These are phyloP conservation scores for Termitomyces eurrhizus DNA, from an alignment of 768 basidiomycete species.

Conservation along the genomic window DNA sequence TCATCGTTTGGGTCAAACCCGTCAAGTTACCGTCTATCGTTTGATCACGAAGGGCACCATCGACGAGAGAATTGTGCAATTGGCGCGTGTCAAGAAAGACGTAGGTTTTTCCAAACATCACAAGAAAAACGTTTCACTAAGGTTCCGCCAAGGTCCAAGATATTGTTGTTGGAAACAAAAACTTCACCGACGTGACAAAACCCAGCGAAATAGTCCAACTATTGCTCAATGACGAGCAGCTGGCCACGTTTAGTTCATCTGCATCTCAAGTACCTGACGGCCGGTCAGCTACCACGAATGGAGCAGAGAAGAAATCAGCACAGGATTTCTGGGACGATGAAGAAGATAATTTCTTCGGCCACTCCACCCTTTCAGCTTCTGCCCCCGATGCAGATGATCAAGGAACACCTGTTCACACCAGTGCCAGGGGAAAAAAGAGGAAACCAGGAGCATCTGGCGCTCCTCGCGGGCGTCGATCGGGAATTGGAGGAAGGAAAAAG, in stretches of 20 bases:
- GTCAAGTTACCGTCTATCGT: slow-evolving; percentile 95
- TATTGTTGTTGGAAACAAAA: slow-evolving; percentile 97
- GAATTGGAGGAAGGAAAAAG: slow-evolving; percentile 31
- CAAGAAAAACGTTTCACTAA: slow-evolving; percentile 4
- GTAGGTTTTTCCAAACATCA: slow-evolving; percentile 37
- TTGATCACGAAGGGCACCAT: slow-evolving; percentile 92
- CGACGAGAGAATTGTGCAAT: slow-evolving; percentile 94
- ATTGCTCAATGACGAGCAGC: slow-evolving; percentile 90
- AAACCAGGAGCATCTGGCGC: slow-evolving; percentile 31
- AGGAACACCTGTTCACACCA: slow-evolving; percentile 23
- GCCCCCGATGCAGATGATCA: slow-evolving; percentile 32
- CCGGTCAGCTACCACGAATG: slow-evolving; percentile 24
- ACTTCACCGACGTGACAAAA: slow-evolving; percentile 87
- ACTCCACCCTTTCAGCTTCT: slow-evolving; percentile 31
- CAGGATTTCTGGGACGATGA: slow-evolving; percentile 85
- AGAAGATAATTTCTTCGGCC: slow-evolving; percentile 83
- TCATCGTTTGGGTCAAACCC: slow-evolving; percentile 93
- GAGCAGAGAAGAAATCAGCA: slow-evolving; percentile 32
- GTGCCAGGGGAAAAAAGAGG: slow-evolving; percentile 39
- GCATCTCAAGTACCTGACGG: slow-evolving; percentile 29
- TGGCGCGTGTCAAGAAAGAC: slow-evolving; percentile 96
- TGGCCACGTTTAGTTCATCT: slow-evolving; percentile 64
- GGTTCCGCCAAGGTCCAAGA: slow-evolving; percentile 80
- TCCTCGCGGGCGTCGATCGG: slow-evolving; percentile 36
- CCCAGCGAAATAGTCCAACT: slow-evolving; percentile 96